These are phyloP conservation scores for Prunus dulcis DNA, from an alignment of 306 rosid species.

Conservation along the genomic window DNA sequence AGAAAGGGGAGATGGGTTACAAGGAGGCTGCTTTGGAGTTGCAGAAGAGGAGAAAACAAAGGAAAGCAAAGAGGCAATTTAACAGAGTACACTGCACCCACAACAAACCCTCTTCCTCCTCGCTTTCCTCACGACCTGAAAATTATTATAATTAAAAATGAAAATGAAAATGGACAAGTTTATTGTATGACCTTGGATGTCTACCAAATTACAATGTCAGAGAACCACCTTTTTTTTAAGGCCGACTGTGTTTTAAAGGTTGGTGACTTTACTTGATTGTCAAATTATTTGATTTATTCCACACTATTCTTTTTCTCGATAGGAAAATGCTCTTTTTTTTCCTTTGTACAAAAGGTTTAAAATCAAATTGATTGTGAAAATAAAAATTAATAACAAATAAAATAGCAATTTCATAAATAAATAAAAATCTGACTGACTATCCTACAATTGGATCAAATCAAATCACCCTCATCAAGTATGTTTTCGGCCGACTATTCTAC, in stretches of 20 bases:
- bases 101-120: slow-evolving; percentile 3
- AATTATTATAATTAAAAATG: background rate
- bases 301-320: no score
- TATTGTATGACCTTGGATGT: slow-evolving; percentile 13
- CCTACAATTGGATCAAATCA: no score
- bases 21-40: slow-evolving; percentile 11
- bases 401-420: no score
- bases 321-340: no score
- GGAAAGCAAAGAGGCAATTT: slow-evolving; percentile 2
- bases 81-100: background rate
- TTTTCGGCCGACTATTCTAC: no score
- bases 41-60: background rate
- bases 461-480: no score
- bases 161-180: background rate
- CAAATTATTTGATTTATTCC: no score
- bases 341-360: no score
- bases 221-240: background rate
- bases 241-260: no score
- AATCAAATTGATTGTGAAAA: background rate
- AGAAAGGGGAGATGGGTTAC: slow-evolving; percentile 6
- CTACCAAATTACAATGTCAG: background rate
- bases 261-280: no score
- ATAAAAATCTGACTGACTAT: no score
- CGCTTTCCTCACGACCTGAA: slow-evolving; percentile 6
- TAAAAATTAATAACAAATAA: background rate